A percentile compares a stretch with the other conserved stretches of the same genome.
Evolutionary conservation across 2,329 filamentous ascomycete species (phyloP).

Genomic region (Coleophoma crateriformis): DNA sequence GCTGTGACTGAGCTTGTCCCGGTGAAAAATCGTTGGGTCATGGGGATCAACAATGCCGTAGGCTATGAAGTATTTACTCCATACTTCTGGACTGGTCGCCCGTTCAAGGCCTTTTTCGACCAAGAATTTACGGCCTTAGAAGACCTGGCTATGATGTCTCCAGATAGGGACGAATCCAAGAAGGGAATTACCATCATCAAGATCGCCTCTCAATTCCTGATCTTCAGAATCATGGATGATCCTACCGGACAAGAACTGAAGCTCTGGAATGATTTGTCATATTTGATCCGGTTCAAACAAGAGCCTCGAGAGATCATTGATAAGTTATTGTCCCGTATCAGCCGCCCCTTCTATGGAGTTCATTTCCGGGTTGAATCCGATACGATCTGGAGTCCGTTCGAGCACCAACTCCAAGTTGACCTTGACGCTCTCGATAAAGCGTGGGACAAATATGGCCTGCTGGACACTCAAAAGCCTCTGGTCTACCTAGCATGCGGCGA

Average conservation of each 20-base stretch:
- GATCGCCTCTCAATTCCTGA: conserved; percentile 25
- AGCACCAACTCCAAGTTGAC: conserved; percentile 27
- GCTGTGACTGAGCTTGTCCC: conserved; percentile 3
- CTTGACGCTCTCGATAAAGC: conserved; percentile 28
- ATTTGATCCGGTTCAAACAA: conserved; percentile 26
- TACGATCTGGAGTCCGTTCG: conserved; percentile 30
- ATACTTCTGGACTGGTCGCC: conserved; percentile 27
- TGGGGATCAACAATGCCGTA: conserved; percentile 17
- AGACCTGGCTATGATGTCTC: conserved; percentile 5
- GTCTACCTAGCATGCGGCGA: conserved; percentile 31
- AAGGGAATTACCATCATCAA: conserved; percentile 25
- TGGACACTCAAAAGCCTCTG: conserved; percentile 17
- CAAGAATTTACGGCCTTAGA: conserved; percentile 8
- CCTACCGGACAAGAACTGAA: conserved; percentile 26
- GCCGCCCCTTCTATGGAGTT: conserved; percentile 26
- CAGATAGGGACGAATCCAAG: conserved; percentile 6
- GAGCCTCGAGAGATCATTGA: conserved; percentile 20
- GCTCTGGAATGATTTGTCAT: conserved; percentile 28
- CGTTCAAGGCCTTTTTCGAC: conserved; percentile 24
- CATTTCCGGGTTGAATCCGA: conserved; percentile 31
- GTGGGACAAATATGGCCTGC: conserved; percentile 22
- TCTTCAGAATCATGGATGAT: conserved; percentile 32
- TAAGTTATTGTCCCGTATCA: conserved; percentile 17
- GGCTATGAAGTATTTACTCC: conserved; percentile 20
- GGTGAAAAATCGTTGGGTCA: conserved; percentile 18